Evolutionary conservation across 2,329 filamentous ascomycete species (phyloP), one percentile per base, ranked within the genome.

Genomic region (Talaromyces sp.): DNA sequence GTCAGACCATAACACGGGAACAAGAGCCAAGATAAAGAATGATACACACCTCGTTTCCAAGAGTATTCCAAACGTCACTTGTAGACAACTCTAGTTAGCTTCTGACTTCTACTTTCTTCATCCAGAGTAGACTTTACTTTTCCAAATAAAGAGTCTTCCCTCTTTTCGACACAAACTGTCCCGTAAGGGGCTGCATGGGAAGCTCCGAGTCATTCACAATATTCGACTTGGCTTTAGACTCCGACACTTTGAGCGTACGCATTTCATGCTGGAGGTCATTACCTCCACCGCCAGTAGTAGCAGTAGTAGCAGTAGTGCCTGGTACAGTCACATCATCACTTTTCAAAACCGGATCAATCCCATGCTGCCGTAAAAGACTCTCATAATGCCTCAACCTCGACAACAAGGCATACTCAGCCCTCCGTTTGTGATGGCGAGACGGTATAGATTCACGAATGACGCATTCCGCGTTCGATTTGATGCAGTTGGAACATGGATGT

Each of bases 401-500:
- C 36, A 53, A 53, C 50, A 58, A 41, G 21, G 51, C 40, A 33
- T 53, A 33, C 41, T 58, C 56, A 5, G 56, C 48, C 35, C 51
- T 46, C 11, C 56, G 48, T 21, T 58, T 53, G 56, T 58, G 56
- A 35, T 56, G 54, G 3, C 56, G 56, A 53, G 50, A 33, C 41
- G 48, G 56, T 50, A 56, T 56, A 10, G 50, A 37, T 13, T 53
- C 40, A 3, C 84, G 84, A 64, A 84, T 86, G 13, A 85, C 65
- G 66, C 84, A 87, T 60, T 85, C 81, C 61, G 83, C 82, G 51
- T 80, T 73, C 0, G 75, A 73, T 66, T 73, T 78, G 45, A 69
- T 63, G 59, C 78, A 80, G 61, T 80, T 79, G 33, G 74, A 75
- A 63, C 78, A 80, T 19, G 77, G 77, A n/a, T 73, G 68, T 37